phyloP scores from a whole-genome alignment of 2,329 filamentous ascomycete genomes.

The Rhynchosporium graminicola region DNA sequence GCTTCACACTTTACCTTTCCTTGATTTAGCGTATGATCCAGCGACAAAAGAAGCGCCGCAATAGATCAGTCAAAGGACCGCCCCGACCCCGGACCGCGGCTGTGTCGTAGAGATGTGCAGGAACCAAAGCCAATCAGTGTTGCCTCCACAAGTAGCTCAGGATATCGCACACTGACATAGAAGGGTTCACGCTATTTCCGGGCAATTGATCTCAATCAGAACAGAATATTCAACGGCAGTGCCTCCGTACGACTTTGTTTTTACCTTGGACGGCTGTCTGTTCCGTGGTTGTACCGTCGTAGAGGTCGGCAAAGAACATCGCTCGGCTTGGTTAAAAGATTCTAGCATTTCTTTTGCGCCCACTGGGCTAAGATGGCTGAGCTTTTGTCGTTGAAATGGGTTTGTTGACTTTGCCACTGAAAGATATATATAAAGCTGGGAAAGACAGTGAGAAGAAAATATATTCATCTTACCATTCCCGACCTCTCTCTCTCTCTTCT shows the following conservation, averaged over 20 bases:
- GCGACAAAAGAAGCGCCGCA: background rate
- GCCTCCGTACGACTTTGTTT: background rate
- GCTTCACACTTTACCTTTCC: conserved; percentile 8
- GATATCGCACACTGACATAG: background rate
- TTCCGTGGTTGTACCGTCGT: background rate
- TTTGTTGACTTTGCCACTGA: conserved; percentile 9
- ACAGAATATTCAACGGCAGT: background rate
- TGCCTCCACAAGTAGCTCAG: background rate
- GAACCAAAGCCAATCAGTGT: background rate
- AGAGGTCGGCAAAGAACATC: background rate
- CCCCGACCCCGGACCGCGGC: background rate
- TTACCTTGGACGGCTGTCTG: background rate
- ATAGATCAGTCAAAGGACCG: conserved; percentile 1
- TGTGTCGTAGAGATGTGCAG: background rate
- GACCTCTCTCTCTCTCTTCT: background rate
- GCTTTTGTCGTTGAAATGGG: background rate
- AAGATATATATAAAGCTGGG: background rate
- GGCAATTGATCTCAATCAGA: background rate
- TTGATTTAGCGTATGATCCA: background rate
- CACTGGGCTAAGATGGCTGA: too few relatives aligned
- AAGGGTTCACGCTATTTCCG: background rate
- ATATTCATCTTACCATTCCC: background rate
- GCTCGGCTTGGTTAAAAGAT: background rate
- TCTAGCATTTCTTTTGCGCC: background rate
- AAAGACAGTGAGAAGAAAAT: background rate